Evolutionary conservation across 2,329 filamentous ascomycete genomes (phyloP).

Genomic region (Cryphonectria carpinicola): DNA sequence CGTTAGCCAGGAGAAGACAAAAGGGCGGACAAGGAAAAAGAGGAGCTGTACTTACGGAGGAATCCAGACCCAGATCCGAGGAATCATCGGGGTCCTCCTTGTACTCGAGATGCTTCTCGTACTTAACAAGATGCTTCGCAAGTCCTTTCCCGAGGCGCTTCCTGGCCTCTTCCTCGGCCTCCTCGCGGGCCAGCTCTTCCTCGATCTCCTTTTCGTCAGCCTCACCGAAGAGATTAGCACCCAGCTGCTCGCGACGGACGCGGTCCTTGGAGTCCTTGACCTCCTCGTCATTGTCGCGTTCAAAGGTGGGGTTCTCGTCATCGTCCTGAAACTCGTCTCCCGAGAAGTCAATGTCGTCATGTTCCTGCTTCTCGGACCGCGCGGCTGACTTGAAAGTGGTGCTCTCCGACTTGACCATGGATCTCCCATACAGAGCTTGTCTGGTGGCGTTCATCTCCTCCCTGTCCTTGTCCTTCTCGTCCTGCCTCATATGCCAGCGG

Average conservation of each 20-base stretch:
- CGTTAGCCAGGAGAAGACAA: slow-evolving; percentile 30
- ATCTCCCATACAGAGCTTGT: slow-evolving; percentile 53
- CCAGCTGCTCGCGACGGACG: slow-evolving; percentile 80
- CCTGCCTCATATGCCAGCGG: slow-evolving; percentile 77
- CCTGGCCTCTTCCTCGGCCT: slow-evolving; percentile 69
- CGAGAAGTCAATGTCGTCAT: slow-evolving; percentile 70
- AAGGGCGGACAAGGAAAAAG: background rate
- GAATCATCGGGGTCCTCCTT: slow-evolving; percentile 62
- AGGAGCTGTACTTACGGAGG: slow-evolving; percentile 36
- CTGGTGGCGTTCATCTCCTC: slow-evolving; percentile 66
- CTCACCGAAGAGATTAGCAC: slow-evolving; percentile 79
- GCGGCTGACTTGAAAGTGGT: slow-evolving; percentile 64
- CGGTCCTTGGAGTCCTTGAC: slow-evolving; percentile 71
- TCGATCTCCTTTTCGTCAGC: slow-evolving; percentile 73
- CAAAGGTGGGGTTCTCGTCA: slow-evolving; percentile 77
- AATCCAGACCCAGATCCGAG: slow-evolving; percentile 41
- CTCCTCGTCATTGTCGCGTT: slow-evolving; percentile 81
- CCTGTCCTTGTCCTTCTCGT: slow-evolving; percentile 61
- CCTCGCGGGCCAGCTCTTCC: slow-evolving; percentile 71
- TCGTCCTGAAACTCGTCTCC: slow-evolving; percentile 84
- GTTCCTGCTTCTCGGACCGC: slow-evolving; percentile 69
- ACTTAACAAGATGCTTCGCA: slow-evolving; percentile 79
- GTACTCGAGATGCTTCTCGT: slow-evolving; percentile 86
- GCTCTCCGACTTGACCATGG: slow-evolving; percentile 71
- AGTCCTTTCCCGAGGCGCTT: slow-evolving; percentile 76